phyloP scores from a whole-genome alignment of 164 flowering plant genomes.

The Cinnamomum chago region DNA sequence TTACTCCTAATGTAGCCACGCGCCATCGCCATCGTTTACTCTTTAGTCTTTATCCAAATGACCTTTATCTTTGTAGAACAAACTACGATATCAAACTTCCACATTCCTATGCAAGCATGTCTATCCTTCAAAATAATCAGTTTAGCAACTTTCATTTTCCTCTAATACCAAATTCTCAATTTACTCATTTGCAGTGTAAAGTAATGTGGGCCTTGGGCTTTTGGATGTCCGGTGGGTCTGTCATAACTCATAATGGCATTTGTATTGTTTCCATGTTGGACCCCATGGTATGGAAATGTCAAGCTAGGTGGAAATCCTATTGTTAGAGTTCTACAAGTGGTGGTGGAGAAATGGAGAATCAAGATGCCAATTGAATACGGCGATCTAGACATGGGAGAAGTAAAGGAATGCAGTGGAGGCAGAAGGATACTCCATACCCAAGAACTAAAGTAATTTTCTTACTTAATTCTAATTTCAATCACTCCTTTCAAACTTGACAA shows the following conservation, averaged over 20 bases:
- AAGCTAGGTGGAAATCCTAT: slow-evolving; percentile 79
- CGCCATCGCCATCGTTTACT: too few relatives aligned
- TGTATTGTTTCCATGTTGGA: slow-evolving; percentile 61
- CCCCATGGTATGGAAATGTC: slow-evolving; percentile 66
- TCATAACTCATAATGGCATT: slow-evolving; percentile 40
- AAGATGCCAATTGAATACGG: slow-evolving; percentile 21
- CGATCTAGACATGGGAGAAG: slow-evolving; percentile 41
- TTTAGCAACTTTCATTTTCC: too few relatives aligned
- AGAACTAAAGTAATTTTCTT: slow-evolving; percentile 63
- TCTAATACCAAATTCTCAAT: too few relatives aligned
- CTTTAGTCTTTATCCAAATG: too few relatives aligned
- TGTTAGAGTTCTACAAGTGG: slow-evolving; percentile 61
- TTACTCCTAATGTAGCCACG: too few relatives aligned
- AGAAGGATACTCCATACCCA: slow-evolving; percentile 73
- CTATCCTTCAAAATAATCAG: too few relatives aligned
- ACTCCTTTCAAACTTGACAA: too few relatives aligned
- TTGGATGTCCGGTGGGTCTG: slow-evolving; percentile 68
- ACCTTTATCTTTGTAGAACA: too few relatives aligned
- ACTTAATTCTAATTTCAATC: too few relatives aligned
- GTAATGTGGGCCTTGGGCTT: slow-evolving; percentile 86
- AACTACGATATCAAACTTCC: too few relatives aligned
- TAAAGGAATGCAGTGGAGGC: slow-evolving; percentile 31
- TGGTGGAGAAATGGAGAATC: slow-evolving; percentile 51
- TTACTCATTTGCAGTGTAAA: slow-evolving; percentile 51
- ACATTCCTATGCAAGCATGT: too few relatives aligned